Evolutionary conservation across 1,139 yeast genomes (phyloP).

Genomic region (Suhomyces guaymorum): DNA sequence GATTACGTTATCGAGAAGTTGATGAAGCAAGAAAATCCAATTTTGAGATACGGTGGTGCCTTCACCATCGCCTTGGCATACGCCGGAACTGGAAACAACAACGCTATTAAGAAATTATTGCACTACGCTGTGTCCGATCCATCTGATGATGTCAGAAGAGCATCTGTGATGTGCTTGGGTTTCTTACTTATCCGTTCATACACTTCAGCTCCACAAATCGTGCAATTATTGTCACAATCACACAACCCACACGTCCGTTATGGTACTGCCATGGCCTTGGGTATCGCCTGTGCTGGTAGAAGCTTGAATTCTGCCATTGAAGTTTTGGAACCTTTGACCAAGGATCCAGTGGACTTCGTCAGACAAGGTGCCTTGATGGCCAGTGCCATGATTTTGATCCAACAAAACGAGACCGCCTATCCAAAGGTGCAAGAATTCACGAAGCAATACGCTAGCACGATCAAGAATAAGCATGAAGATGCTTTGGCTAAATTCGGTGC

Average conservation of each 20-base stretch:
- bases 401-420: slow-evolving; percentile 83
- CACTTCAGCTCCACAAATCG: slow-evolving; percentile 93
- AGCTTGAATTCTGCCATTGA: slow-evolving; percentile 87
- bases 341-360: slow-evolving; percentile 95
- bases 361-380: slow-evolving; percentile 98
- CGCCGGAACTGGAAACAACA: slow-evolving; percentile 92
- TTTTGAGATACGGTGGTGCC: slow-evolving; percentile 94
- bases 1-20: slow-evolving; percentile 68
- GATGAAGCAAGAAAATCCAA: slow-evolving; percentile 74
- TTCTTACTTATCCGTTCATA: slow-evolving; percentile 88
- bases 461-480: slow-evolving; percentile 89
- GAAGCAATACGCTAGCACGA: slow-evolving; percentile 71
- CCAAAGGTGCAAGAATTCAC: slow-evolving; percentile 80
- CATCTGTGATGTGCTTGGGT: slow-evolving; percentile 92
- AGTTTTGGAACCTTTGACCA: slow-evolving; percentile 86
- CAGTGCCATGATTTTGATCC: slow-evolving; percentile 86
- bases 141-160: slow-evolving; percentile 94
- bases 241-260: slow-evolving; percentile 98
- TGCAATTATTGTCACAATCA: slow-evolving; percentile 87
- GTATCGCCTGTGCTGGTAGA: slow-evolving; percentile 96
- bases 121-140: slow-evolving; percentile 97
- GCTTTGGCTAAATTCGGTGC: slow-evolving; percentile 98
- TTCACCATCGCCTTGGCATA: slow-evolving; percentile 92
- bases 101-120: slow-evolving; percentile 79
- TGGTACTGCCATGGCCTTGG: slow-evolving; percentile 97